phyloP scores from a whole-genome alignment of 1,139 yeast genomes.

The Yamadazyma taylorii region DNA sequence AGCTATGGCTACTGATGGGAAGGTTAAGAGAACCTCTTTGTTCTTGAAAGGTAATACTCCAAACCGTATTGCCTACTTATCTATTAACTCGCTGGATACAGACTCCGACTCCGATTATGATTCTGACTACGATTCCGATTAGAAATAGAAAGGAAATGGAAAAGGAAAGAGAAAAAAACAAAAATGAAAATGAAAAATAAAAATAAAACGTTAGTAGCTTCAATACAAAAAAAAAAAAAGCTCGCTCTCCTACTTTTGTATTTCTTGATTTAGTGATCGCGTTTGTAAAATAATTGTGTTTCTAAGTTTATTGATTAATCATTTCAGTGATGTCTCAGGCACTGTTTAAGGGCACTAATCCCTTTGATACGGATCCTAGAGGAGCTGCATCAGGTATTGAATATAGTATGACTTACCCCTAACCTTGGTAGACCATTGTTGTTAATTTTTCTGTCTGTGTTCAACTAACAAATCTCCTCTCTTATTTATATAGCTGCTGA shows the following conservation, averaged over 20 bases:
- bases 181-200: no score
- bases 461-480: neutral
- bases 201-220: no score
- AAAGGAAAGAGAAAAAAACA: no score
- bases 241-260: no score
- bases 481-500: slow-evolving; percentile 46
- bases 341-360: neutral
- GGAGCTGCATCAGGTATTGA: neutral
- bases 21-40: slow-evolving; percentile 35
- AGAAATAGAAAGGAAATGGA: no score
- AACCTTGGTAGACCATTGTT: neutral
- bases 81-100: slow-evolving; percentile 12
- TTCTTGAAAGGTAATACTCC: slow-evolving; percentile 36
- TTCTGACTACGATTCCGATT: slow-evolving; percentile 6
- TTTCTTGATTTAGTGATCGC: no score
- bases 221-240: no score
- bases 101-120: slow-evolving; percentile 14
- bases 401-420: slow-evolving; percentile 18
- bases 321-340: neutral
- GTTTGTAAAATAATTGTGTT: no score
- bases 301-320: no score
- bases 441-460: neutral
- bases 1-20: slow-evolving; percentile 32
- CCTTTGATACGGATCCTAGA: neutral
- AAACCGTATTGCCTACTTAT: slow-evolving; percentile 34